These are phyloP conservation scores for Trichophyton mentagrophytes DNA, from an alignment of 2,329 filamentous ascomycete genomes.

Conservation along the genomic window DNA sequence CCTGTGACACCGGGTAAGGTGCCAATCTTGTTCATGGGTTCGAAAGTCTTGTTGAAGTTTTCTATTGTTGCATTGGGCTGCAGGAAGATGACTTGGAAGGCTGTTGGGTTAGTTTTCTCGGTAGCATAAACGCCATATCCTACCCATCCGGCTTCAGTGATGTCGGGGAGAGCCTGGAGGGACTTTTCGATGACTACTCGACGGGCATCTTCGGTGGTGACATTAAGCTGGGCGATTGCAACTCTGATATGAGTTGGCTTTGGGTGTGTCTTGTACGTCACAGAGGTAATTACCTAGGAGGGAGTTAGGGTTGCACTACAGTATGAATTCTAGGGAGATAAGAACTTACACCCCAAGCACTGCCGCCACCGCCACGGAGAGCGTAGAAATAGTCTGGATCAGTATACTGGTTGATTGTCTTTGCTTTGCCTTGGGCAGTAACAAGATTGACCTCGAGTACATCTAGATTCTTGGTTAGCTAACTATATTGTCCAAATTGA, in stretches of 20 bases:
- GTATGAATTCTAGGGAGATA: not conserved
- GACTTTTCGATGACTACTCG: constrained; percentile 15
- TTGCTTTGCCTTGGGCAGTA: constrained; percentile 13
- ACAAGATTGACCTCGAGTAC: constrained; percentile 17
- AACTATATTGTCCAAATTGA: too few relatives aligned
- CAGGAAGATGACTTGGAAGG: constrained; percentile 22
- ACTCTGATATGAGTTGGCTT: constrained; percentile 20
- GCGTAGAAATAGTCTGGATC: constrained; percentile 20
- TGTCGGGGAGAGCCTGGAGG: constrained; percentile 16
- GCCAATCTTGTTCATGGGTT: constrained; percentile 14
- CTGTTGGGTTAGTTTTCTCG: not conserved
- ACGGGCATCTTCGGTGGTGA: constrained; percentile 14
- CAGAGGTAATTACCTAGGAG: constrained; percentile 15
- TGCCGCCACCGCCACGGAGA: constrained; percentile 18
- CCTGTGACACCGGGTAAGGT: constrained; percentile 15
- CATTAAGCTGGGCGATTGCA: constrained; percentile 19
- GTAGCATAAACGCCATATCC: constrained; percentile 18
- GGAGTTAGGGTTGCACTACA: not conserved
- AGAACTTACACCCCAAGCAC: constrained; percentile 18
- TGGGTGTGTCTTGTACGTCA: constrained; percentile 19
- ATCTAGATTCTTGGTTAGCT: constrained; percentile 9
- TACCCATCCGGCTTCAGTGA: constrained; percentile 21
- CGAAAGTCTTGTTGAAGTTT: constrained; percentile 14
- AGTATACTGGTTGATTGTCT: constrained; percentile 17
- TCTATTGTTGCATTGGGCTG: constrained; percentile 20